Conservation (phyloP, 1,139 yeast species). For the Geotrichum carabidarum region DNA sequence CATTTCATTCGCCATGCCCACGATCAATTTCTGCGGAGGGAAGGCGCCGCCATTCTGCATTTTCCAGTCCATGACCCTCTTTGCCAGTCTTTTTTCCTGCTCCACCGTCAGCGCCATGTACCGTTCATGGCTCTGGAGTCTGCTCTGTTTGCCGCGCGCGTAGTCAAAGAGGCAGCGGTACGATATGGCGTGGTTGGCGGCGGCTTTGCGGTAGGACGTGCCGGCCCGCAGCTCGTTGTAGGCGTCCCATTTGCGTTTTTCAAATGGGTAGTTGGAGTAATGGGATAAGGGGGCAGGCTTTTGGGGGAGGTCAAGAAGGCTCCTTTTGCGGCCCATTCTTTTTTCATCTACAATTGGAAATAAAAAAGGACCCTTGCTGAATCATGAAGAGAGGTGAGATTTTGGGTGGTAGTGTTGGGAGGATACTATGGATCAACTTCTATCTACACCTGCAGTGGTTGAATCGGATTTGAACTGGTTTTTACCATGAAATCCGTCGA, state of each 20-base stretch:
- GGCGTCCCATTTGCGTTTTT: conserved; percentile 16
- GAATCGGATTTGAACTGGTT: too few relatives aligned
- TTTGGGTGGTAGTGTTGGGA: too few relatives aligned
- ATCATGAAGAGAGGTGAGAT: not conserved
- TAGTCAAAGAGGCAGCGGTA: conserved; percentile 16
- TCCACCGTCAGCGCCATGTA: conserved; percentile 15
- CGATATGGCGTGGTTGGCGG: conserved; percentile 13
- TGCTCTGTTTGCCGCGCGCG: conserved; percentile 11
- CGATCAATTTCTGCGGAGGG: conserved; percentile 10
- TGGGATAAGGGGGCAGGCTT: conserved; percentile 7
- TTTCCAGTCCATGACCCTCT: not conserved
- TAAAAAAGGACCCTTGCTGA: not conserved
- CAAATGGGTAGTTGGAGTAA: conserved; percentile 12
- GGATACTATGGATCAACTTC: too few relatives aligned
- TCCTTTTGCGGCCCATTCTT: conserved; percentile 13
- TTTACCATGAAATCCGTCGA: too few relatives aligned
- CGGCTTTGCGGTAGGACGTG: conserved; percentile 12
- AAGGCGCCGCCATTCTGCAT: not conserved
- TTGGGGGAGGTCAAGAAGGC: conserved; percentile 3
- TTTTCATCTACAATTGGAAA: too few relatives aligned
- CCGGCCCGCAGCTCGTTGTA: conserved; percentile 14
- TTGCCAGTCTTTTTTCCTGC: conserved; percentile 3
- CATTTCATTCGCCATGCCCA: conserved; percentile 9
- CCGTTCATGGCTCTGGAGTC: conserved; percentile 12
- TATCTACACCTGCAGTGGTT: too few relatives aligned